Evolutionary conservation across 2,329 filamentous ascomycete species (phyloP), one percentile per base, ranked within the genome.

Genomic region (Zasmidium cellare): DNA sequence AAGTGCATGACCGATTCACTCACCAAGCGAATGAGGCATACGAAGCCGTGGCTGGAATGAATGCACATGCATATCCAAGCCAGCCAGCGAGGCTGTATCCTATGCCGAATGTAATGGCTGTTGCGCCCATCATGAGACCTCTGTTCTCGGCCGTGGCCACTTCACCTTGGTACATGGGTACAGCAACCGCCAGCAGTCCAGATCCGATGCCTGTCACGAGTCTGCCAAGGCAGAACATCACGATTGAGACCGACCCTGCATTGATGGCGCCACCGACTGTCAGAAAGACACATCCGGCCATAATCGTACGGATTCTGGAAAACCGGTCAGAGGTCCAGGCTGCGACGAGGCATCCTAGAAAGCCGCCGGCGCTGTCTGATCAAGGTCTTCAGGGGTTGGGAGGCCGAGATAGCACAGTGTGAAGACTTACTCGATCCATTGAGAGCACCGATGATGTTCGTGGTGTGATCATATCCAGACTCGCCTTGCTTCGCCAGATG

Each of bases 381-480:
- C 14, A 31, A 14, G 7, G 7, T 31, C 7, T 14, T 7, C 14
- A 7, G 14, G 28, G 28, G 14, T 14, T 31, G 28, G 7, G 14
- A 31, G 7, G 28, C 28, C n/a, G n/a, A 31, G 28, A 31, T 7
- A 31, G 28, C 14, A 31, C 7, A 7, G 28, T 7, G 7, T 31
- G 7, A 7, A 14, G 14, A 7, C 28, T 31, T 31, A 31, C 28
- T 78, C 2, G 79, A 67, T 38, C 77, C 77, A 66, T 79, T 79
- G 51, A 79, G 70, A n/a, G 76, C 77, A 25, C 76, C 77, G 46
- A 79, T 75, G 23, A 77, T 71, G 58, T 74, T 72, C 2, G 76
- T 72, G 1, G 77, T 79, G 46, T 75, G 73, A 1, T 60, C 62
- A 60, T 79, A 79, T 19, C 76, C 76, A 2, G 75, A 71, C 54